Evolutionary conservation across 192 early-diverging fungal species (phyloP), one percentile per base, ranked within the genome.

Genomic region (Obelidium mucronatum): DNA sequence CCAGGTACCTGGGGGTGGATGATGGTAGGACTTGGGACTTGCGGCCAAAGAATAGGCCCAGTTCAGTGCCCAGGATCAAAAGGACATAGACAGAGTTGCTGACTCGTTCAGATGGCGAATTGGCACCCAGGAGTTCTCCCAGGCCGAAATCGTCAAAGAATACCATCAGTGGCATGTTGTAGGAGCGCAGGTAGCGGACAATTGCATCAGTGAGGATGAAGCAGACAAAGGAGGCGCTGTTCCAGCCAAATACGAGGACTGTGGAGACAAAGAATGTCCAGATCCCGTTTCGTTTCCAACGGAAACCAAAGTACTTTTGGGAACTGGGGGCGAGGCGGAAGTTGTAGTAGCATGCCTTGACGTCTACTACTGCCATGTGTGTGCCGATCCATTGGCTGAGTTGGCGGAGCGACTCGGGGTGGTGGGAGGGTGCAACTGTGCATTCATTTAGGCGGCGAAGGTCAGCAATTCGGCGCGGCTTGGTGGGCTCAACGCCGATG

Each of bases 351-450:
- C n/a, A n/a, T n/a, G n/a, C n/a, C n/a, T n/a, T n/a, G n/a, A n/a
- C n/a, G n/a, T n/a, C n/a, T n/a, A n/a, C n/a, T n/a, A n/a, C n/a
- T n/a, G n/a, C n/a, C n/a, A n/a, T n/a, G n/a, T n/a, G n/a, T n/a
- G n/a, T n/a, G n/a, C n/a, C n/a, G n/a, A n/a, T n/a, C n/a, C n/a
- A n/a, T n/a, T n/a, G n/a, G n/a, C n/a, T n/a, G n/a, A n/a, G n/a
- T n/a, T n/a, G n/a, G n/a, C 61, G 36, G 33, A 63, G 61, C 4
- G 61, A 13, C 36, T 63, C 36, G 6, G 61, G 61, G 61, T 63
- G 61, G 61, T 63, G 61, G 17, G 26, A 5, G 6, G 61, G 61
- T 3, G 61, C 36, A 36, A 6, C 4, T 58, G 55, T 58, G 36
- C 6, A 64, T 8, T 26, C 30, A 35, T 64, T 64, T 4, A 64